Percentiles rank a stretch among this genome's conserved stretches.
phyloP scores from a whole-genome alignment of 1,284 basidiomycete species.

The Malassezia yamatoensis region DNA sequence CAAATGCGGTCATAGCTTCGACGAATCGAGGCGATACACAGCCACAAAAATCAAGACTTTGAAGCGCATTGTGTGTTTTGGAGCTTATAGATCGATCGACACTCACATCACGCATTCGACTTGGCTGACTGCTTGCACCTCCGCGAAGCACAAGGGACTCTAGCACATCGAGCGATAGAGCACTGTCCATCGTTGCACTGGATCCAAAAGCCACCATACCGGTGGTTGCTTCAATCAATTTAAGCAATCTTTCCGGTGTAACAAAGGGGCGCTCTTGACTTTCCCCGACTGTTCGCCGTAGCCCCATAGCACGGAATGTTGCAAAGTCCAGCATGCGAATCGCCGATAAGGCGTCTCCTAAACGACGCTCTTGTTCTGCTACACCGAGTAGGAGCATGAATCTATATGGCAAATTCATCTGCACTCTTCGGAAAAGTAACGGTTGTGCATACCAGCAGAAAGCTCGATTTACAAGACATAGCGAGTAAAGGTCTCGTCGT shows the following conservation, averaged over 20 bases:
- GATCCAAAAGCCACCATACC: slow-evolving; percentile 43
- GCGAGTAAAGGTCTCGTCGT: slow-evolving; percentile 31
- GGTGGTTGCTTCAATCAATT: slow-evolving; percentile 37
- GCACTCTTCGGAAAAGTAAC: slow-evolving; percentile 39
- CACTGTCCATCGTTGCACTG: slow-evolving; percentile 44
- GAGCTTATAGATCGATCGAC: slow-evolving; percentile 27
- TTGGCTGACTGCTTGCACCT: slow-evolving; percentile 33
- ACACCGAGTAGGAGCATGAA: slow-evolving; percentile 32
- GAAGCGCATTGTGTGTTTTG: slow-evolving; percentile 51
- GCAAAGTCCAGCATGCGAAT: slow-evolving; percentile 57
- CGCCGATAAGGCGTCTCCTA: slow-evolving; percentile 5
- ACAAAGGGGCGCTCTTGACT: slow-evolving; percentile 82
- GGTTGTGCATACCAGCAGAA: slow-evolving; percentile 40
- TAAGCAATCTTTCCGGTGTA: slow-evolving; percentile 66
- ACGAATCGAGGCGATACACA: slow-evolving; percentile 83
- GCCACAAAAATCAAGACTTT: slow-evolving; percentile 84
- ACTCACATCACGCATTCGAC: slow-evolving; percentile 36
- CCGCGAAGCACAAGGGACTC: slow-evolving; percentile 44
- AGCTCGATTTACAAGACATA: slow-evolving; percentile 40
- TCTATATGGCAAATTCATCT: slow-evolving; percentile 41
- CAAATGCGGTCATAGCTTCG: slow-evolving; percentile 71
- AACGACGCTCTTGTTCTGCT: neutral
- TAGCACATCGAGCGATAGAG: slow-evolving; percentile 38
- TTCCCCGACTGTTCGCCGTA: slow-evolving; percentile 81
- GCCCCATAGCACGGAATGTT: slow-evolving; percentile 85